Conservation (phyloP, 805 yeast species). For the Ogataea henricii region DNA sequence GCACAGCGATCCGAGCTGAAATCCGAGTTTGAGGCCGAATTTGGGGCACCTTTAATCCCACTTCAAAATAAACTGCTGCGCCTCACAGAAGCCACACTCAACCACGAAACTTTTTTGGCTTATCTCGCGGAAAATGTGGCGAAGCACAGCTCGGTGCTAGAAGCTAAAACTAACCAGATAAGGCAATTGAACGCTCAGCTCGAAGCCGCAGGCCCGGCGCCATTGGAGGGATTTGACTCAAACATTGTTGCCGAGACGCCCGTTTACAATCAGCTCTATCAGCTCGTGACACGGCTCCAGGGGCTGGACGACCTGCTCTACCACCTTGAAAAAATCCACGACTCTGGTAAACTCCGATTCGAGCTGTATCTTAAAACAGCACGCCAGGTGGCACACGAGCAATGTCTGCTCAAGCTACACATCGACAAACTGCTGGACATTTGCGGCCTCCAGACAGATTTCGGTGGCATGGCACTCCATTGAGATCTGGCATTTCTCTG, state of each 20-base stretch:
- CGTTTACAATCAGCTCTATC: slow-evolving; percentile 62
- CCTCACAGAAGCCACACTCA: slow-evolving; percentile 22
- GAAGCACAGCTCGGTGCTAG: slow-evolving; percentile 29
- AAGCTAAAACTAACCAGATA: slow-evolving; percentile 14
- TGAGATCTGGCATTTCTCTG: background rate
- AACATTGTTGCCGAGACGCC: slow-evolving; percentile 52
- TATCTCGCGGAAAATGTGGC: slow-evolving; percentile 20
- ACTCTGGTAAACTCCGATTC: slow-evolving; percentile 45
- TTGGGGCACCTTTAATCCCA: slow-evolving; percentile 8
- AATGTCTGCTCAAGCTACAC: slow-evolving; percentile 54
- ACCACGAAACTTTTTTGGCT: slow-evolving; percentile 19
- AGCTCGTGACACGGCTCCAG: slow-evolving; percentile 61
- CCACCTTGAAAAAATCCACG: slow-evolving; percentile 58
- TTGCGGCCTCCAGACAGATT: slow-evolving; percentile 11
- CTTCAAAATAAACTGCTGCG: slow-evolving; percentile 22
- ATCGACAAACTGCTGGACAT: slow-evolving; percentile 37
- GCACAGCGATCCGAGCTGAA: slow-evolving; percentile 11
- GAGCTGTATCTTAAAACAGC: slow-evolving; percentile 44
- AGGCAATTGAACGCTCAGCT: slow-evolving; percentile 21
- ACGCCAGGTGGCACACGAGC: slow-evolving; percentile 62
- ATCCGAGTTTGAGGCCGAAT: slow-evolving; percentile 12
- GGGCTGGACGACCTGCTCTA: slow-evolving; percentile 71
- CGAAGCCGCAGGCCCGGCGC: slow-evolving; percentile 27
- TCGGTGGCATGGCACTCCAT: background rate
- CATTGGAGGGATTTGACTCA: slow-evolving; percentile 42